These are phyloP conservation scores for Cenchrus americanus DNA, from an alignment of 176 grass and related monocot species.

Conservation along the genomic window DNA sequence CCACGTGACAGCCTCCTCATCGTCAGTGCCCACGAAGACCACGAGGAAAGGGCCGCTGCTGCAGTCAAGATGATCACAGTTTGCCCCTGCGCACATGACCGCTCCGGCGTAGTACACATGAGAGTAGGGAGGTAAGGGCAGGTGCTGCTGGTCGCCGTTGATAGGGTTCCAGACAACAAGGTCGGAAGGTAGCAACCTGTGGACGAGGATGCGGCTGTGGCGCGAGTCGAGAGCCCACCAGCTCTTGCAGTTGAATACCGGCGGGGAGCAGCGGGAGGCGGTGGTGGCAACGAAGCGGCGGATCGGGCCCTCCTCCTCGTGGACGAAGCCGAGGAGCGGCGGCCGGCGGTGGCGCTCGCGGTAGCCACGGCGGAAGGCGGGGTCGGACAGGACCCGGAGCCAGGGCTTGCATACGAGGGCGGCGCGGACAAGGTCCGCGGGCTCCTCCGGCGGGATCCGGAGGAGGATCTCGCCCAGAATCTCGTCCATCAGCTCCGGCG, in stretches of 20 bases:
- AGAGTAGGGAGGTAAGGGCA: no score
- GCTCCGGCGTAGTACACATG: no score
- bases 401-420: slow-evolving; percentile 29
- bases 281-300: background rate
- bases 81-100: no score
- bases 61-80: no score
- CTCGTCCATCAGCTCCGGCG: slow-evolving; percentile 20
- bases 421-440: slow-evolving; percentile 13
- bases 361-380: slow-evolving; percentile 24
- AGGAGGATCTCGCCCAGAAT: slow-evolving; percentile 32
- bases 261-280: background rate
- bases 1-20: no score
- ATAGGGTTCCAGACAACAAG: background rate
- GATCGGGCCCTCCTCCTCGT: background rate
- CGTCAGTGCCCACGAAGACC: background rate
- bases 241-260: background rate
- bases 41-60: background rate
- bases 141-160: no score
- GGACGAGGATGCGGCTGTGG: background rate
- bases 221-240: background rate
- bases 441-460: slow-evolving; percentile 17
- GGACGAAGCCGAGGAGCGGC: slow-evolving; percentile 23
- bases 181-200: background rate
- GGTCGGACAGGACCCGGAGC: background rate
- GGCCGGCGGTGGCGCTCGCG: slow-evolving; percentile 11